Base-by-base conservation (phyloP, 768 basidiomycete species). In the Neoboletus magnificus region DNA sequence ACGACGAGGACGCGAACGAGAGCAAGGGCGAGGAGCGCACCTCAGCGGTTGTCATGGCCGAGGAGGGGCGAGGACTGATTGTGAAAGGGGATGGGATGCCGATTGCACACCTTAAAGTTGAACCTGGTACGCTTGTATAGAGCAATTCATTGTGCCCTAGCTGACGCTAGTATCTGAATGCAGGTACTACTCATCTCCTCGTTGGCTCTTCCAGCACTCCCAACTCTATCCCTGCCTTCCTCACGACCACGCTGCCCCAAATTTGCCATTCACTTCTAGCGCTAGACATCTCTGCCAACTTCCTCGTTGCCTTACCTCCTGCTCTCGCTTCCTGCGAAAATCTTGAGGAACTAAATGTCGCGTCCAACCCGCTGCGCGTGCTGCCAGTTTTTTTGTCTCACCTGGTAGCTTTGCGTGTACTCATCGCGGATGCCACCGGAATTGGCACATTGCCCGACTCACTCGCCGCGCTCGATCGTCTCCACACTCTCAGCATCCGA, bases 321-420 rank as follows among this genome's bases (percentile, higher is more conserved):
- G 82, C 86, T 18, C 81, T 99, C 43, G 84, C 85, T n/a, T 74
- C 83, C 15, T 97, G 95, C 67, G 76, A 78, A 58, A 81, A 77
- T 64, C 82, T 99, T 35, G 94, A 98, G 70, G 97, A 99, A 71
- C 80, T 99, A 43, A 96, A 98, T 67, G 80, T 98, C 50, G 91
- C 91, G 12, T 88, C 85, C 48, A 99, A 99, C 70, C 90, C 91
- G 8, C 79, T 98, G 27, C 85, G 91, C 43, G 86, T 87, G n/a
- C 79, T 98, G n/a, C 97, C 97, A 16, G 78, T 85, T 27, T 98
- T 95, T 73, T 79, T 98, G 45, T 82, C 87, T 27, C 79, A 88
- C 55, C 78, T 98, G 29, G 72, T 76, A 7, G 84, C 85, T 59
- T 82, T 98, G 47, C 85, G 89, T 35, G 89, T 98, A 55, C 80